phyloP scores from a whole-genome alignment of 1,284 basidiomycete species.

The Fomes fomentarius region DNA sequence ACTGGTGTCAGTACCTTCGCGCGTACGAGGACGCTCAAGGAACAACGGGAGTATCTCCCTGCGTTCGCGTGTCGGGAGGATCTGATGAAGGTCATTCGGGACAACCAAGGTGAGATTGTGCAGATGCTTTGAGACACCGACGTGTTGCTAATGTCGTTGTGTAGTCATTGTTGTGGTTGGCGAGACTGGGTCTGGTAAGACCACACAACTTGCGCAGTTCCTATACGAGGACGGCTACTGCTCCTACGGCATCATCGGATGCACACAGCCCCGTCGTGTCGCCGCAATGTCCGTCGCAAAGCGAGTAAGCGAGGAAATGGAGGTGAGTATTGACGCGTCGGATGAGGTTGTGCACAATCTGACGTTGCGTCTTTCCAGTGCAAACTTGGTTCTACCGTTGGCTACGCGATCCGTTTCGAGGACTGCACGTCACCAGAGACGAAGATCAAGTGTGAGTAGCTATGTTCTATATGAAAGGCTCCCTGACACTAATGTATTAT shows the following conservation, averaged over 20 bases:
- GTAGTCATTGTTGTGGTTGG: slow-evolving; percentile 92
- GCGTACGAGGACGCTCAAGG: slow-evolving; percentile 82
- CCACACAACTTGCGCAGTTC: slow-evolving; percentile 91
- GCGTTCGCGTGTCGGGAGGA: slow-evolving; percentile 98
- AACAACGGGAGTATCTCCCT: slow-evolving; percentile 96
- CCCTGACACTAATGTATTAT: not conserved
- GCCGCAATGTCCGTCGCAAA: slow-evolving; percentile 99
- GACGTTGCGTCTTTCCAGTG: slow-evolving; percentile 56
- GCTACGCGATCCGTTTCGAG: slow-evolving; percentile 98
- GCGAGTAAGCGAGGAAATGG: slow-evolving; percentile 96
- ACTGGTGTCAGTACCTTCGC: slow-evolving; percentile 86
- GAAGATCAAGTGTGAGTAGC: slow-evolving; percentile 86
- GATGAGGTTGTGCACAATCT: too few relatives aligned
- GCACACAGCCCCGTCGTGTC: slow-evolving; percentile 96
- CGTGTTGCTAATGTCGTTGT: not conserved
- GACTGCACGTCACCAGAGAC: slow-evolving; percentile 93
- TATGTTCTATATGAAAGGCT: slow-evolving; percentile 5
- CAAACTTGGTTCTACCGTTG: slow-evolving; percentile 87
- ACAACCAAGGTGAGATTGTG: slow-evolving; percentile 85
- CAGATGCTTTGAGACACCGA: not conserved
- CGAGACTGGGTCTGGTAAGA: slow-evolving; percentile 96
- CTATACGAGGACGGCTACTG: slow-evolving; percentile 97
- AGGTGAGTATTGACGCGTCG: slow-evolving; percentile 46
- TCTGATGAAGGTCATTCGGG: slow-evolving; percentile 86
- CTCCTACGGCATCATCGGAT: slow-evolving; percentile 86